Conservation (phyloP, 2,329 filamentous ascomycete genomes). For the Xylaria polymorpha region DNA sequence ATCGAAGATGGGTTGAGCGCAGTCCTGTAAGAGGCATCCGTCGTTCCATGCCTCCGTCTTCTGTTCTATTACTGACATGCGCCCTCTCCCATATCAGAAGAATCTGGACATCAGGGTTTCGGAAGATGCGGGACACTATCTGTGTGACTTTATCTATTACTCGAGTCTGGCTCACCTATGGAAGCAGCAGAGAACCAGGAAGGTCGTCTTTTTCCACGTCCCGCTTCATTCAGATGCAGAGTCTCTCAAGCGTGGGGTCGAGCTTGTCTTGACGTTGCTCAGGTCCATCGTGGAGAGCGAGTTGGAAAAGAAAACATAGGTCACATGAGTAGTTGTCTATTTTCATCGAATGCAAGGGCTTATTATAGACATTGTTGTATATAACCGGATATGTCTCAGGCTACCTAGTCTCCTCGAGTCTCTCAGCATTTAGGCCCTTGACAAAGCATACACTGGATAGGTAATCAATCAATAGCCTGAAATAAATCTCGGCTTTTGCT, state of each 20-base stretch:
- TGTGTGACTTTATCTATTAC: constrained; percentile 85
- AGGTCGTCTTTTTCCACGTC: constrained; percentile 78
- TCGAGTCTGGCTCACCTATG: constrained; percentile 70
- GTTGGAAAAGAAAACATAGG: constrained; percentile 27
- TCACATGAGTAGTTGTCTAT: background rate
- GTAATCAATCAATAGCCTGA: background rate
- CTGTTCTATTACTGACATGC: constrained; percentile 32
- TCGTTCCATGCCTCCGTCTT: background rate
- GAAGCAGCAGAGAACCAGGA: constrained; percentile 58
- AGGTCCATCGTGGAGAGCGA: constrained; percentile 64
- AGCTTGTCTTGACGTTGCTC: constrained; percentile 66
- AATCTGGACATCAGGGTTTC: constrained; percentile 67
- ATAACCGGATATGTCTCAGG: background rate
- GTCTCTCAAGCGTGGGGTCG: constrained; percentile 61
- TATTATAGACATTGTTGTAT: background rate
- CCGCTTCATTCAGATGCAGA: constrained; percentile 67
- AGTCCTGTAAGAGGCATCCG: constrained; percentile 57
- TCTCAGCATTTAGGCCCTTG: background rate
- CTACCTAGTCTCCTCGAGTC: background rate
- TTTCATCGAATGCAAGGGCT: background rate
- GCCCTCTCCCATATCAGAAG: constrained; percentile 12
- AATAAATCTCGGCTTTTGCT: background rate
- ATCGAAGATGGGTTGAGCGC: constrained; percentile 64
- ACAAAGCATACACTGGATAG: background rate
- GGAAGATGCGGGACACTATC: constrained; percentile 76